Percentiles rank a stretch among this genome's conserved stretches.
Conservation (phyloP, 2,329 filamentous ascomycete genomes). For the Fusarium sp. region DNA sequence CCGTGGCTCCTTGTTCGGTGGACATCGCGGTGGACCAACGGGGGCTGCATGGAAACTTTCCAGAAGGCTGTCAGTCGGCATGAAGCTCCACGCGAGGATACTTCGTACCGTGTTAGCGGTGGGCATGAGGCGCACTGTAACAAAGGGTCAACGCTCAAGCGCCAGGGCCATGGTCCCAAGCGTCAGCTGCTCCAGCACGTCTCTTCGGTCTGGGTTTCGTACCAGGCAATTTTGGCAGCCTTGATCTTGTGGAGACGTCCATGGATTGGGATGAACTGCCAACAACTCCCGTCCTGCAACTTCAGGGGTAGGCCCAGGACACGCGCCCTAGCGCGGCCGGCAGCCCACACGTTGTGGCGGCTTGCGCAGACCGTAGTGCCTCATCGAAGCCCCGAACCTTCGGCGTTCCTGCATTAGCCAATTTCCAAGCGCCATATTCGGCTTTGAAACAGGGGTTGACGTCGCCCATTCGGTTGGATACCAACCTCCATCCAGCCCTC, state of each 20-base stretch:
- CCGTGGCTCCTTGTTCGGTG: slow-evolving; percentile 31
- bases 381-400: slow-evolving; percentile 41
- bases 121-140: slow-evolving; percentile 29
- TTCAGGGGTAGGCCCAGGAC: slow-evolving; percentile 36
- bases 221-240: slow-evolving; percentile 34
- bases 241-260: slow-evolving; percentile 32
- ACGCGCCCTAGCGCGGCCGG: slow-evolving; percentile 32
- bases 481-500: slow-evolving; percentile 27
- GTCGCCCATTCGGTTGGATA: slow-evolving; percentile 33
- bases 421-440: slow-evolving; percentile 38
- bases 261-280: slow-evolving; percentile 41
- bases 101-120: slow-evolving; percentile 23
- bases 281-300: slow-evolving; percentile 44
- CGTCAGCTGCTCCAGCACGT: slow-evolving; percentile 12
- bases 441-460: slow-evolving; percentile 46
- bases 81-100: slow-evolving; percentile 25
- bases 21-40: slow-evolving; percentile 36
- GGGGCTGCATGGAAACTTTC: slow-evolving; percentile 45
- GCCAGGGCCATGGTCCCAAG: slow-evolving; percentile 13
- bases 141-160: neutral
- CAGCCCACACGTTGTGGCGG: slow-evolving; percentile 40
- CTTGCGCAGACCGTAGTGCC: slow-evolving; percentile 38
- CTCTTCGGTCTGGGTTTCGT: slow-evolving; percentile 32
- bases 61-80: slow-evolving; percentile 42
- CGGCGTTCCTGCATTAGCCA: slow-evolving; percentile 48